Conservation (phyloP, 2,329 filamentous ascomycete genomes). For the Aspergillus quadrilineatus region DNA sequence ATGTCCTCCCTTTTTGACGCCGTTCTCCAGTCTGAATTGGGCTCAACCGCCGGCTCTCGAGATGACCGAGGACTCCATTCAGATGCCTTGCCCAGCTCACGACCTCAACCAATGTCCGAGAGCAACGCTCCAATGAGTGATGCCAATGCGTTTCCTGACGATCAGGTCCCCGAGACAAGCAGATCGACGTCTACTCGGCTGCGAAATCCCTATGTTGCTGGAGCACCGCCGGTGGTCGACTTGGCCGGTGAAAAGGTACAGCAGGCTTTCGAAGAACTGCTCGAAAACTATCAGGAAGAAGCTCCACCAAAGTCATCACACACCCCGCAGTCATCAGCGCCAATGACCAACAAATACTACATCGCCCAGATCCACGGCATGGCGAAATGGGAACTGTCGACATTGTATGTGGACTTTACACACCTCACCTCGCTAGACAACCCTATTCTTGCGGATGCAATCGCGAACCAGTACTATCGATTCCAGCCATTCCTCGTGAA, state of each 20-base stretch:
- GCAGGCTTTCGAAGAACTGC: slow-evolving; percentile 61
- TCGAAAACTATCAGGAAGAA: slow-evolving; percentile 62
- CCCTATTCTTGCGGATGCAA: slow-evolving; percentile 77
- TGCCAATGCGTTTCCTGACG: slow-evolving; percentile 59
- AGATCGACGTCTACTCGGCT: slow-evolving; percentile 50
- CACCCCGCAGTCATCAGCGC: slow-evolving; percentile 54
- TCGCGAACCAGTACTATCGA: slow-evolving; percentile 89
- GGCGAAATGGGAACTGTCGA: slow-evolving; percentile 61
- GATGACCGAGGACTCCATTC: slow-evolving; percentile 31
- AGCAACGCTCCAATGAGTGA: slow-evolving; percentile 57
- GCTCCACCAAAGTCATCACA: slow-evolving; percentile 51
- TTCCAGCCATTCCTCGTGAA: slow-evolving; percentile 89
- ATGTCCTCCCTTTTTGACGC: slow-evolving; percentile 46
- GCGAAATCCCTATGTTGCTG: slow-evolving; percentile 50
- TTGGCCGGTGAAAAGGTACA: slow-evolving; percentile 62
- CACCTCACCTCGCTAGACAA: slow-evolving; percentile 77
- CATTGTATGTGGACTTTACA: slow-evolving; percentile 67
- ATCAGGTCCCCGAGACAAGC: slow-evolving; percentile 58
- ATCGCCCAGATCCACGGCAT: slow-evolving; percentile 65
- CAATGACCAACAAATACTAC: slow-evolving; percentile 63
- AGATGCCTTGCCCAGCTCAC: slow-evolving; percentile 52
- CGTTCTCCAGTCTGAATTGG: slow-evolving; percentile 43
- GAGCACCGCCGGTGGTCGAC: slow-evolving; percentile 60
- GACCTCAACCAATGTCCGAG: slow-evolving; percentile 53
- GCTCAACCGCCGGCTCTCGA: slow-evolving; percentile 33